These are phyloP conservation scores for Mercurialis annua DNA, from an alignment of 345 rosid species.

Conservation along the genomic window DNA sequence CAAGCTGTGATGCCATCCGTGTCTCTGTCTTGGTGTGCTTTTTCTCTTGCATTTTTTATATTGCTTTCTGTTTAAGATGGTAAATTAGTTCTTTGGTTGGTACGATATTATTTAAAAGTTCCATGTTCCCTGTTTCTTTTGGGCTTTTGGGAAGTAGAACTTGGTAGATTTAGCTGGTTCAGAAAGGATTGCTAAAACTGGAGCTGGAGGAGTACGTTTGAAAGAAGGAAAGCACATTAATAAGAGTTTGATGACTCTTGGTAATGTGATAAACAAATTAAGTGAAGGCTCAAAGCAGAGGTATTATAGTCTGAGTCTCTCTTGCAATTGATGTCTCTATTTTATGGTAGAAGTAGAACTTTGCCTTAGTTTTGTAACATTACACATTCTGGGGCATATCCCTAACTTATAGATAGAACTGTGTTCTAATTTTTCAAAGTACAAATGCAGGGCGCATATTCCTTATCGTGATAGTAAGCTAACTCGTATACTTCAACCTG, in stretches of 20 bases:
- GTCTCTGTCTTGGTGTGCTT: constrained; percentile 80
- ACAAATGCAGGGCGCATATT: constrained; percentile 70
- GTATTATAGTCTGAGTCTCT: constrained; percentile 44
- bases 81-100: not conserved
- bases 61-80: constrained; percentile 5
- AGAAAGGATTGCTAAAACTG: constrained; percentile 88
- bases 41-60: not conserved
- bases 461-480: constrained; percentile 98
- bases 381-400: constrained; percentile 59
- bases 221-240: constrained; percentile 92
- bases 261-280: constrained; percentile 91
- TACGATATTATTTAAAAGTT: constrained; percentile 8
- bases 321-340: not conserved
- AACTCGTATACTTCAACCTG: constrained; percentile 97
- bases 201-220: constrained; percentile 89
- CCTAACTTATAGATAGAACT: constrained; percentile 26
- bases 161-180: constrained; percentile 97
- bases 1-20: constrained; percentile 64
- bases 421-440: constrained; percentile 11
- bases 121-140: constrained; percentile 8
- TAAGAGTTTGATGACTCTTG: constrained; percentile 95
- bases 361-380: constrained; percentile 8
- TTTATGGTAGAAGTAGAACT: not conserved
- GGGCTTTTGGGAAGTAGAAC: constrained; percentile 48
- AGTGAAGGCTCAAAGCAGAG: constrained; percentile 78